These are phyloP conservation scores for Teunomyces barrocoloradensis DNA, from an alignment of 805 yeast genomes.

Conservation along the genomic window DNA sequence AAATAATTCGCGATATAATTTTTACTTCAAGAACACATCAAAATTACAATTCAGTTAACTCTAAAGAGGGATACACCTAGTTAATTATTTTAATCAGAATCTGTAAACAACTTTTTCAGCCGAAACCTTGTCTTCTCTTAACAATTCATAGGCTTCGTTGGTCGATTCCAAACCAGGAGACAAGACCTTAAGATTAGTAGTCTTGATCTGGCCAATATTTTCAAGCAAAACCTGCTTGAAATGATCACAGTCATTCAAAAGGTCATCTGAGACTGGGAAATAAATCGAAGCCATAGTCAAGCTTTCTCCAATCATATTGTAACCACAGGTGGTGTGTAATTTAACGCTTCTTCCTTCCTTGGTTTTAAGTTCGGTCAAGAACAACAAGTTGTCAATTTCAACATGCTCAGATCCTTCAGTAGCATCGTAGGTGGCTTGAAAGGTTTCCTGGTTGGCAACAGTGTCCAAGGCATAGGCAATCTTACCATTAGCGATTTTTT, in stretches of 20 bases:
- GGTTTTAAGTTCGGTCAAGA: not conserved
- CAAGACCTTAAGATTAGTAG: constrained; percentile 23
- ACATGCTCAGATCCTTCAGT: constrained; percentile 21
- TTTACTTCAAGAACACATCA: too few relatives aligned
- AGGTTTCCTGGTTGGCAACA: constrained; percentile 19
- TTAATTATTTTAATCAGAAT: not conserved
- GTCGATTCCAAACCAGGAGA: constrained; percentile 24
- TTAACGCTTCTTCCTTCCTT: constrained; percentile 3
- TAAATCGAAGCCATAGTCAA: not conserved
- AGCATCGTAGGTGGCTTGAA: constrained; percentile 26
- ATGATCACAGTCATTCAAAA: constrained; percentile 8
- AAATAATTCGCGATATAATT: too few relatives aligned
- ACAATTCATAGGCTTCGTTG: constrained; percentile 36
- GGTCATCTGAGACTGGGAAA: constrained; percentile 1
- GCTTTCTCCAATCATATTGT: constrained; percentile 6
- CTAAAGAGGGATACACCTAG: too few relatives aligned
- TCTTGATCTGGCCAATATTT: constrained; percentile 13
- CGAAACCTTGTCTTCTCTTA: constrained; percentile 36
- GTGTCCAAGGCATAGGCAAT: constrained; percentile 28
- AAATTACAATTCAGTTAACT: too few relatives aligned
- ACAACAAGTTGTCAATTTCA: constrained; percentile 6
- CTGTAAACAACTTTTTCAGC: constrained; percentile 46
- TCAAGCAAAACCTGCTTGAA: constrained; percentile 27
- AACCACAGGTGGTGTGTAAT: constrained; percentile 5
- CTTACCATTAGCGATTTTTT: constrained; percentile 13